Evolutionary conservation across 768 basidiomycete genomes (phyloP).

Genomic region (Candolleomyces aberdarensis): DNA sequence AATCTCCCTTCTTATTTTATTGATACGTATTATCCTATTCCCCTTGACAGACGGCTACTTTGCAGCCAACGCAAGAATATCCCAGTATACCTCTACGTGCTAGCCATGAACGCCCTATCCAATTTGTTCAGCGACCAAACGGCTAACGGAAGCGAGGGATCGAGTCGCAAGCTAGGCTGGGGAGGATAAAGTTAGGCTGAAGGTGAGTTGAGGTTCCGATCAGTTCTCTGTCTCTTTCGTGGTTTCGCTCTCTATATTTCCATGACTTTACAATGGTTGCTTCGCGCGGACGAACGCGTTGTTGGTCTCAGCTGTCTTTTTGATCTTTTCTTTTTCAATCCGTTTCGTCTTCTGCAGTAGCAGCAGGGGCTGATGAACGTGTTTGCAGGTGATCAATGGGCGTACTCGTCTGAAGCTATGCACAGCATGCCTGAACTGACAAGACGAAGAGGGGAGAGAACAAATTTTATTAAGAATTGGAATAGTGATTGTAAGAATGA

Average conservation of each 20-base stretch:
- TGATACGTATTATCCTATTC: background rate
- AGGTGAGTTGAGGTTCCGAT: slow-evolving; percentile 49
- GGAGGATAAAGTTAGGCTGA: slow-evolving; percentile 73
- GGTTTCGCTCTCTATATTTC: too few relatives aligned
- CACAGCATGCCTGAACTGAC: slow-evolving; percentile 68
- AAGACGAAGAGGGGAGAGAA: slow-evolving; percentile 60
- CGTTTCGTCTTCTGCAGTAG: too few relatives aligned
- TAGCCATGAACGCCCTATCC: slow-evolving; percentile 55
- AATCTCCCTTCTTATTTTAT: too few relatives aligned
- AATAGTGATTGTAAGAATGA: slow-evolving; percentile 85
- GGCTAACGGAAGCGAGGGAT: slow-evolving; percentile 81
- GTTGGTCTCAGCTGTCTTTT: too few relatives aligned
- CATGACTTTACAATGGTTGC: too few relatives aligned
- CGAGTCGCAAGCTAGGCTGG: slow-evolving; percentile 72
- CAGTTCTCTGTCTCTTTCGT: background rate
- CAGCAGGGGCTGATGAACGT: background rate
- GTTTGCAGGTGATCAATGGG: slow-evolving; percentile 47
- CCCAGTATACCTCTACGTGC: slow-evolving; percentile 45
- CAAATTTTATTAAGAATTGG: slow-evolving; percentile 58
- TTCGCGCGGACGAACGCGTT: too few relatives aligned
- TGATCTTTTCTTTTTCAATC: too few relatives aligned
- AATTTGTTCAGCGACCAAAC: slow-evolving; percentile 65
- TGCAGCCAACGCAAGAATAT: slow-evolving; percentile 53
- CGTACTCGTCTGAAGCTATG: slow-evolving; percentile 76
- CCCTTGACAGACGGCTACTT: slow-evolving; percentile 85